phyloP scores from a whole-genome alignment of 73 alveolate genomes.

The Paramecium tetraurelia region DNA sequence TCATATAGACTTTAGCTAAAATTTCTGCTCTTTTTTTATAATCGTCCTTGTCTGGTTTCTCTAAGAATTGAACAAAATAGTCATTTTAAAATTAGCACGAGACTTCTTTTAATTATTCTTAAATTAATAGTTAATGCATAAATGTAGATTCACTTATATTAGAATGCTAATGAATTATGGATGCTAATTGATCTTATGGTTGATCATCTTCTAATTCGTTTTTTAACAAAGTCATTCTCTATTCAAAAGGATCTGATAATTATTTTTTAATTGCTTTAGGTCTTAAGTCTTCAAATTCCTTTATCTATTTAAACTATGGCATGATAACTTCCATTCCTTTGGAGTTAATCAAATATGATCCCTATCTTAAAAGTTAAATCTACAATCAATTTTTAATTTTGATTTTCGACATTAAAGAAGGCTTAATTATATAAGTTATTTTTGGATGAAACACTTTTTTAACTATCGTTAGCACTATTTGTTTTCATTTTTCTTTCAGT shows the following conservation, averaged over 20 bases:
- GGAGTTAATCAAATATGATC: not conserved
- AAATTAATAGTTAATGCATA: not conserved
- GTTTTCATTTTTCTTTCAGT: not conserved
- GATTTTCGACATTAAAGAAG: not conserved
- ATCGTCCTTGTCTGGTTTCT: not conserved
- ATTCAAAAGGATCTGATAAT: not conserved
- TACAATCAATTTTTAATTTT: not conserved
- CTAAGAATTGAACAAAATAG: not conserved
- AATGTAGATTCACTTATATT: not conserved
- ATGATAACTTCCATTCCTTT: slow-evolving; percentile 17
- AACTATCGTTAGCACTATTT: not conserved
- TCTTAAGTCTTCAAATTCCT: not conserved
- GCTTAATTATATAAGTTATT: not conserved
- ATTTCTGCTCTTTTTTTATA: not conserved
- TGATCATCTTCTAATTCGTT: not conserved
- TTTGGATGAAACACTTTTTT: not conserved
- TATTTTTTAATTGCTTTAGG: not conserved
- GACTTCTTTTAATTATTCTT: not conserved
- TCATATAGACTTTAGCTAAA: slow-evolving; percentile 9
- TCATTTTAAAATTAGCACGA: slow-evolving; percentile 6
- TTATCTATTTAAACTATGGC: not conserved
- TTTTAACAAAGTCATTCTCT: not conserved
- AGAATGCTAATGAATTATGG: not conserved
- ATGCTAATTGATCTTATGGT: not conserved
- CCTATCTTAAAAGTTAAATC: not conserved